Evolutionary conservation across 2,329 filamentous ascomycete genomes (phyloP).

Genomic region (Verticillium nonalfalfae): DNA sequence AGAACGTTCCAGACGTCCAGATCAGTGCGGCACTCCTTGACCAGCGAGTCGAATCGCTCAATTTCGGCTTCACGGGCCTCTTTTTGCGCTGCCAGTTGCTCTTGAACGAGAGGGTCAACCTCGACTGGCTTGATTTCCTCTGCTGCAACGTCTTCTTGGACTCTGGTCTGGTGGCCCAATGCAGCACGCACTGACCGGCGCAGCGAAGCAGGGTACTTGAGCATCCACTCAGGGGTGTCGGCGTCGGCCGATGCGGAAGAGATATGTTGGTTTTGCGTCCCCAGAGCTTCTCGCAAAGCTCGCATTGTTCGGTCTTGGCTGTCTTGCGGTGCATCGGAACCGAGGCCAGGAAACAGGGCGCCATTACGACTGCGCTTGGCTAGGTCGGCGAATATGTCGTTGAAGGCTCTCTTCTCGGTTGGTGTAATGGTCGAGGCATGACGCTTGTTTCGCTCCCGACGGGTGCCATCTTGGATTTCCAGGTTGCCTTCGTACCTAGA

Average conservation of each 20-base stretch:
- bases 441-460: not conserved
- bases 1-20: constrained; percentile 61
- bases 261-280: not conserved
- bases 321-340: not conserved
- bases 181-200: constrained; percentile 31
- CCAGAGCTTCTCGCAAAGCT: not conserved
- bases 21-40: constrained; percentile 53
- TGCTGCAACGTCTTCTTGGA: not conserved
- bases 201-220: constrained; percentile 31
- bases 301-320: not conserved
- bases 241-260: not conserved
- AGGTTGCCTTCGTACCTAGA: not conserved
- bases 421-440: constrained; percentile 48
- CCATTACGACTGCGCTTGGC: constrained; percentile 3
- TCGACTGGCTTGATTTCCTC: not conserved
- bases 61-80: constrained; percentile 39
- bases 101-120: constrained; percentile 2
- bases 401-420: constrained; percentile 51
- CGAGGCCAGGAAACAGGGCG: not conserved
- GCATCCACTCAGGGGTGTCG: constrained; percentile 13
- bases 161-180: constrained; percentile 8
- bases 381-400: constrained; percentile 46
- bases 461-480: not conserved
- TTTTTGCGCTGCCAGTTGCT: constrained; percentile 23
- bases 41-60: constrained; percentile 42